Evolutionary conservation across 331 rosid species (phyloP), one percentile per base, ranked within the genome.

Genomic region (Cydonia oblonga): DNA sequence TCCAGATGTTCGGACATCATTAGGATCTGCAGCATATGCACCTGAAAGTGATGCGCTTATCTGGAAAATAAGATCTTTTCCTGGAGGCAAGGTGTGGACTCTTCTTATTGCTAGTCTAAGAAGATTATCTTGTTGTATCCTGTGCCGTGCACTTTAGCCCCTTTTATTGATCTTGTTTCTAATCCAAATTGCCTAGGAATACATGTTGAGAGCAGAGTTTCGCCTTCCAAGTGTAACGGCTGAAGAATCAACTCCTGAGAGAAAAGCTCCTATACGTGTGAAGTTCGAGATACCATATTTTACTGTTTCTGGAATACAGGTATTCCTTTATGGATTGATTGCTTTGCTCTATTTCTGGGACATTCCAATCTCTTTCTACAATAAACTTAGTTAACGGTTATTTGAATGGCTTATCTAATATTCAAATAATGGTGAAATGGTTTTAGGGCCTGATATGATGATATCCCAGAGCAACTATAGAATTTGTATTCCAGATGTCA

Each of bases 251-350:
- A 46, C 86, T 79, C 99, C 97, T 0, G 99, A 95, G 87, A 90
- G 97, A 76, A 95, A 89, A 86, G 96, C 97, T 79, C 99, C 99
- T 16, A 88, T 95, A 78, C 96, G 96, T 66, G 96, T 95, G 80
- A 95, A 91, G 81, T 95, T 95, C 63, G 99, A 91, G 93, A 95
- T 95, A 80, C 99, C 99, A 72, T 95, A 95, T 87, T 95, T 95
- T 77, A 95, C 99, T 20, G 93, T 95, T 75, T 95, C 99, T 32
- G 99, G 99, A 64, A 95, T 95, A 66, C 99, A 95, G 99, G 99
- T 95, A 86, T 28, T 62, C 74, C 11, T 78, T 32, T 56, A 8
- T 24, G 20, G 33, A 57, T 63, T 26, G 66, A 4, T 75, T 35
- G 32, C 54, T 62, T 63, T 64, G 32, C 25, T 20, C 64, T 56